A percentile compares a stretch with the other conserved stretches of the same genome.
Conservation (phyloP, 805 yeast genomes). For the Peterozyma toletana region DNA sequence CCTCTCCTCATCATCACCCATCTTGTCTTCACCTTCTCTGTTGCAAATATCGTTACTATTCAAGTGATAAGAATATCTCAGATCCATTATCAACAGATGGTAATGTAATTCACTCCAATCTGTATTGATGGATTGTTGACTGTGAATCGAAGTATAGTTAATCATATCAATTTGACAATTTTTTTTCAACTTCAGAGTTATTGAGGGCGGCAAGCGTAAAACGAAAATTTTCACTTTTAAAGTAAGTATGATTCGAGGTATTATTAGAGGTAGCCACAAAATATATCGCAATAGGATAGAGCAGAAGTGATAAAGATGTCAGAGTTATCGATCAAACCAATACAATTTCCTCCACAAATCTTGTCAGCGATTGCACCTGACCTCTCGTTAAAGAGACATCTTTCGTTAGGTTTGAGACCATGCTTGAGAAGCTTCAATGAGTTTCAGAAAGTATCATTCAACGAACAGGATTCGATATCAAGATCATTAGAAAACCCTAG, state of each 20-base stretch:
- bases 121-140: too few species aligned
- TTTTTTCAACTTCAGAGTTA: too few species aligned
- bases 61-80: too few species aligned
- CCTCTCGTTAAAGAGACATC: conserved; percentile 69
- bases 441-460: conserved; percentile 49
- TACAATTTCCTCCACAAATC: conserved; percentile 74
- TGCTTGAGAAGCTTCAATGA: conserved; percentile 64
- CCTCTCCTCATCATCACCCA: not conserved
- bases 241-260: not conserved
- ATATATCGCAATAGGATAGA: too few species aligned
- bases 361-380: conserved; percentile 84
- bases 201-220: too few species aligned
- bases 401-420: conserved; percentile 72
- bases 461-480: conserved; percentile 27
- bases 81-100: too few species aligned
- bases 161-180: too few species aligned
- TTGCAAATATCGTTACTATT: too few species aligned
- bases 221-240: not conserved
- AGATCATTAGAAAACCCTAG: conserved; percentile 18
- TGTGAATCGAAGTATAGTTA: too few species aligned
- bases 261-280: too few species aligned
- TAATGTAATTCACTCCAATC: too few species aligned
- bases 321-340: conserved; percentile 24
- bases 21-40: not conserved
- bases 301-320: not conserved